Percentiles rank a stretch among this genome's conserved stretches.
phyloP scores from a whole-genome alignment of 2,329 filamentous ascomycete species.

The Drechslerella coelobrocha region DNA sequence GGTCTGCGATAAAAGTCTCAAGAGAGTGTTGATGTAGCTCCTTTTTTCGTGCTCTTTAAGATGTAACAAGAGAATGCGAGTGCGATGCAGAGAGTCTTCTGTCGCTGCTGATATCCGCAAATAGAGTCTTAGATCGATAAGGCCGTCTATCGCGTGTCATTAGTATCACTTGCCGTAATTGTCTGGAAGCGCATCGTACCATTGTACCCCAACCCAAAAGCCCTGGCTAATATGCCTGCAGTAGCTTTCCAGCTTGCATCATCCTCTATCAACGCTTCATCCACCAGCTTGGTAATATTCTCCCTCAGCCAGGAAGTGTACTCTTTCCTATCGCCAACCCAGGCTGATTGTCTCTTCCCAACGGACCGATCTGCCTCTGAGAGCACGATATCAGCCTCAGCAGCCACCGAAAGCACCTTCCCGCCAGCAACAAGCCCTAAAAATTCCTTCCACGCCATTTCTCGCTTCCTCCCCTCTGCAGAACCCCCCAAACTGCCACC shows the following conservation, averaged over 20 bases:
- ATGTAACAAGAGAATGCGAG: constrained; percentile 57
- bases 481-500: constrained; percentile 30
- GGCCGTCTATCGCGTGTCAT: constrained; percentile 52
- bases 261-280: constrained; percentile 58
- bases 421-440: constrained; percentile 67
- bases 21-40: constrained; percentile 58
- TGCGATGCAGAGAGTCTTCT: constrained; percentile 51
- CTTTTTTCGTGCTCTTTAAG: constrained; percentile 61
- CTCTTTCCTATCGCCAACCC: constrained; percentile 70
- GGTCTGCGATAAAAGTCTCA: constrained; percentile 62
- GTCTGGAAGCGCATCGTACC: constrained; percentile 64
- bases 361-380: constrained; percentile 29
- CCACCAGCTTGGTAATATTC: constrained; percentile 63
- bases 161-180: constrained; percentile 10
- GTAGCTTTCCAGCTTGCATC: constrained; percentile 59
- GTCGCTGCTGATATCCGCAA: constrained; percentile 26
- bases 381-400: constrained; percentile 63
- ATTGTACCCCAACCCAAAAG: constrained; percentile 74
- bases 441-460: constrained; percentile 70
- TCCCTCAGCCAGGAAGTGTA: constrained; percentile 76
- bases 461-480: constrained; percentile 60
- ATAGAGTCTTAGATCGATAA: constrained; percentile 28
- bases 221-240: constrained; percentile 65
- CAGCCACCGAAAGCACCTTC: constrained; percentile 66
- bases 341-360: constrained; percentile 58